phyloP scores from a whole-genome alignment of 2,329 filamentous ascomycete genomes.

The Teratosphaeria destructans region DNA sequence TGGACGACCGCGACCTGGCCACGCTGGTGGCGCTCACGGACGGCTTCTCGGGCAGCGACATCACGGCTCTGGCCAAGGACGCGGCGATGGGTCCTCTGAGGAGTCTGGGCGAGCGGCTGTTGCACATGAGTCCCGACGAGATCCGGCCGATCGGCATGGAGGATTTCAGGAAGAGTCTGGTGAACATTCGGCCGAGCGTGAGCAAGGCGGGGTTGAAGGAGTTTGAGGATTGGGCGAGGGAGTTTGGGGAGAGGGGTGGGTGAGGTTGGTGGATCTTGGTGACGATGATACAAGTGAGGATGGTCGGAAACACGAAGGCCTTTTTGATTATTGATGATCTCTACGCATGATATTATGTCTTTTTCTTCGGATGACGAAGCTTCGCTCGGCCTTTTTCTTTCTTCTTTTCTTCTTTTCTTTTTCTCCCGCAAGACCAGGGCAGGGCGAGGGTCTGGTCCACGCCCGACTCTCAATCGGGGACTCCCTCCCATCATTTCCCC shows the following conservation, averaged over 20 bases:
- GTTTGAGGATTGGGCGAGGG: conserved; percentile 87
- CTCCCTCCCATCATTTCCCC: no score
- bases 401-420: no score
- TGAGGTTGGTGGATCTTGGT: conserved; percentile 26
- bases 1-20: conserved; percentile 62
- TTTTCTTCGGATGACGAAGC: background rate
- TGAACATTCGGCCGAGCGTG: conserved; percentile 81
- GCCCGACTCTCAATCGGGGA: no score
- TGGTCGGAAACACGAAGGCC: background rate
- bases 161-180: conserved; percentile 77
- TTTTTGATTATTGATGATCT: no score
- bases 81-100: conserved; percentile 93
- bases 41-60: conserved; percentile 95
- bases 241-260: conserved; percentile 86
- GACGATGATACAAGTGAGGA: background rate
- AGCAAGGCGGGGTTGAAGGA: conserved; percentile 72
- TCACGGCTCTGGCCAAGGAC: conserved; percentile 92
- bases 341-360: background rate
- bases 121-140: conserved; percentile 88
- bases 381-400: no score
- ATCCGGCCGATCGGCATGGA: conserved; percentile 74
- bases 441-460: no score
- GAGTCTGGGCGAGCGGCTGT: conserved; percentile 76
- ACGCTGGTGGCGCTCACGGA: conserved; percentile 71
- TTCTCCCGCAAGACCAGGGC: no score